Conservation (phyloP, 2,329 filamentous ascomycete genomes). For the Microsporum ferrugineum region DNA sequence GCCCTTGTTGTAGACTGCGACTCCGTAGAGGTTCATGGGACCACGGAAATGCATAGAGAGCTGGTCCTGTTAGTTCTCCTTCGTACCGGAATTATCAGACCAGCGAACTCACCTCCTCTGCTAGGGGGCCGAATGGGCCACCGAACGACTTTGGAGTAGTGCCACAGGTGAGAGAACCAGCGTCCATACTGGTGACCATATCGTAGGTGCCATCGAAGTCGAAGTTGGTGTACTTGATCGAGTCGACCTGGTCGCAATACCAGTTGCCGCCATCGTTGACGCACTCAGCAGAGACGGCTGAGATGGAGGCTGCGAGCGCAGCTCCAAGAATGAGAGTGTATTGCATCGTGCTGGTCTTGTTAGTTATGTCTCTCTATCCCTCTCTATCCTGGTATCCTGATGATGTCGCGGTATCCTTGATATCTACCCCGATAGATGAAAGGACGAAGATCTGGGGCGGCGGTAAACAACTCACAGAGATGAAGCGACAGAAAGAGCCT, state of each 20-base stretch:
- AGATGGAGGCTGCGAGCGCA: slow-evolving; percentile 13
- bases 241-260: slow-evolving; percentile 54
- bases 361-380: not conserved
- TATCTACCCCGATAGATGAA: too few species aligned
- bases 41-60: slow-evolving; percentile 63
- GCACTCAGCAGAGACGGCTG: slow-evolving; percentile 15
- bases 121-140: slow-evolving; percentile 54
- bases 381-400: not conserved
- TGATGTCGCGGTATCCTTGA: too few species aligned
- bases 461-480: not conserved
- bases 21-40: slow-evolving; percentile 53
- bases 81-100: not conserved
- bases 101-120: slow-evolving; percentile 51
- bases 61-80: slow-evolving; percentile 30
- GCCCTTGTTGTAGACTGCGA: slow-evolving; percentile 56
- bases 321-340: slow-evolving; percentile 11
- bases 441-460: too few species aligned
- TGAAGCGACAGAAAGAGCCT: not conserved
- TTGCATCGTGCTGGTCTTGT: slow-evolving; percentile 11
- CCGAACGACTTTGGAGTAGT: slow-evolving; percentile 43
- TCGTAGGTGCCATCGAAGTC: slow-evolving; percentile 52
- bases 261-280: slow-evolving; percentile 44
- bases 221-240: slow-evolving; percentile 57
- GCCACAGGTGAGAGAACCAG: slow-evolving; percentile 39
- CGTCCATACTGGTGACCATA: slow-evolving; percentile 50